Base-by-base conservation (phyloP, 83 land plant species). In the Thuja plicata region DNA sequence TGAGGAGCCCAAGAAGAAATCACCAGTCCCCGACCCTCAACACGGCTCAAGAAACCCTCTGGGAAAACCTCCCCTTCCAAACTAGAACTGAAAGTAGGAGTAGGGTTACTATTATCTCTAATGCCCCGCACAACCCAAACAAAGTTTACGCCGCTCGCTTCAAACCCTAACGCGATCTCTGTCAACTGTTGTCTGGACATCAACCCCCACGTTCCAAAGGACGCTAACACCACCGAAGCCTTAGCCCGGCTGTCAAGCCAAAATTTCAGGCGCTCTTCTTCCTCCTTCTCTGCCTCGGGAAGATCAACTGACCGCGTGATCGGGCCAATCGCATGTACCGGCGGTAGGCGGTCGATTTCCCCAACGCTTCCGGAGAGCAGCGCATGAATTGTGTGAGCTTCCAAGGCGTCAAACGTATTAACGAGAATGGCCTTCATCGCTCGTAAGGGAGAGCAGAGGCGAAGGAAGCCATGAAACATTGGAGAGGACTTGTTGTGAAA, bases 151-250 rank as follows among this genome's bases (percentile, higher is more conserved):
- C 91, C 93, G 71, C 91, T 91, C 12, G 82, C 76, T 87, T 94
- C 95, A 19, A 94, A 52, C 52, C 95, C 93, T 4, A n/a, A 9
- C 13, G 95, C 95, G 0, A 94, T 92, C 79, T 94, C 93, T 52
- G n/a, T 84, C 73, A 91, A 38, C 84, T 94, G 94, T 70, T 60
- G 86, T 3, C 32, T 43, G 0, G 90, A 87, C 84, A 92, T 84
- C 76, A 66, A 0, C 3, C 92, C 95, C 73, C 90, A 16, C 89
- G 95, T 95, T 0, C 96, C 96, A 71, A 95, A 95, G 45, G 93
- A 91, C n/a, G 93, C 80, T 88, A 88, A 93, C 46, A 95, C 79
- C 4, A 95, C 96, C 11, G 90, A 86, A 46, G 71, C 57, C 2
- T 38, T 12, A 1, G 93, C 93, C 85, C 91, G 91, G 30, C 66